These are phyloP conservation scores for Phalaenopsis aphrodite DNA, from an alignment of 106 monocot genomes.

Conservation along the genomic window DNA sequence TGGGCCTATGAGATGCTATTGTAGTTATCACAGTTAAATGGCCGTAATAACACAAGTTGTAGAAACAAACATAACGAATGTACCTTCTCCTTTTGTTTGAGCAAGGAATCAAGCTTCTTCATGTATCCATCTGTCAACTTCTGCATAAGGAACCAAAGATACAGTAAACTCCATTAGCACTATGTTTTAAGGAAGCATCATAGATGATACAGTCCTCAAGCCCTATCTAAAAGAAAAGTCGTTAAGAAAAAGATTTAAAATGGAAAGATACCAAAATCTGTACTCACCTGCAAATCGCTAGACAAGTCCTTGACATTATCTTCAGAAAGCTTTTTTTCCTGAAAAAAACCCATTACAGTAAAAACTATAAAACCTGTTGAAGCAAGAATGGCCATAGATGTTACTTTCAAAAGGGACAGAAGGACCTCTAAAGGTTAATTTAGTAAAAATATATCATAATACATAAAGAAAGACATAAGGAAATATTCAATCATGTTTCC, in stretches of 20 bases:
- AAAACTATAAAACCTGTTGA: background rate
- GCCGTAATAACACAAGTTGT: background rate
- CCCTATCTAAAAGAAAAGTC: background rate
- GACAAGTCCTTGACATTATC: slow-evolving; percentile 98
- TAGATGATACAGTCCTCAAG: background rate
- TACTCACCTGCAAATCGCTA: slow-evolving; percentile 75
- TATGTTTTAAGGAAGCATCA: slow-evolving; percentile 4
- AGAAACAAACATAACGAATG: background rate
- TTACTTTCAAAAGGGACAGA: background rate
- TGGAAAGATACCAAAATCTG: background rate
- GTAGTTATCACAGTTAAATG: background rate
- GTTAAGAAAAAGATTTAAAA: background rate
- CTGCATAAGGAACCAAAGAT: slow-evolving; percentile 39
- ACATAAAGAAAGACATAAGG: background rate
- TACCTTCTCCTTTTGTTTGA: slow-evolving; percentile 95
- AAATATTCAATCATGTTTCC: too few relatives aligned
- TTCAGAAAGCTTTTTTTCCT: slow-evolving; percentile 99
- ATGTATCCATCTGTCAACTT: slow-evolving; percentile 86
- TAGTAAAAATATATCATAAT: background rate
- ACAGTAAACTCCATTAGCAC: background rate
- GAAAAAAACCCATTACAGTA: slow-evolving; percentile 13
- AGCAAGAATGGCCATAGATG: background rate
- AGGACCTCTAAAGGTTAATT: background rate
- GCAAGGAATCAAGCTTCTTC: slow-evolving; percentile 82
- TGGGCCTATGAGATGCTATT: too few relatives aligned